Evolutionary conservation across 441 rosid species (phyloP).

Genomic region (Gossypium gossypioides): DNA sequence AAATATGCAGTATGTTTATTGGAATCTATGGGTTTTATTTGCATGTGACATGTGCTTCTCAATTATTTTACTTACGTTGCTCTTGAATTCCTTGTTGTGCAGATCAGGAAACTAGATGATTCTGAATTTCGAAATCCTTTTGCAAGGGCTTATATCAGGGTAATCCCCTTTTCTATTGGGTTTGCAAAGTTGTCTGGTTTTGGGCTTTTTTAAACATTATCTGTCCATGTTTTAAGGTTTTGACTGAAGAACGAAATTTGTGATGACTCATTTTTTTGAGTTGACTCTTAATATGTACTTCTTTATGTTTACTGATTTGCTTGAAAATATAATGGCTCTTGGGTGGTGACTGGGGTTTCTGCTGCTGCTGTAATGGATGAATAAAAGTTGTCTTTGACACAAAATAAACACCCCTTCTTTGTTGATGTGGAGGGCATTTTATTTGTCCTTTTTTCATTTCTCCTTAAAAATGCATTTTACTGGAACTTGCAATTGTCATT

Average conservation of each 20-base stretch:
- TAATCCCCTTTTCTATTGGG: neutral
- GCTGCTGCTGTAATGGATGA: neutral
- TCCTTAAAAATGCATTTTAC: neutral
- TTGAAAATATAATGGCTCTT: neutral
- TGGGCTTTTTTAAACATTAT: neutral
- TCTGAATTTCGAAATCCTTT: constrained; percentile 13
- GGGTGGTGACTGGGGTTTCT: neutral
- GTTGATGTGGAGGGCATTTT: neutral
- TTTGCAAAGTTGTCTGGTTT: neutral
- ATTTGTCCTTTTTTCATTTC: neutral
- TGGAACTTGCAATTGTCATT: neutral
- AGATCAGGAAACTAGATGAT: constrained; percentile 15
- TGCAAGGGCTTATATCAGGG: constrained; percentile 10
- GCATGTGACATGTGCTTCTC: neutral
- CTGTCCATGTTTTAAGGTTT: neutral
- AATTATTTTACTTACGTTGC: neutral
- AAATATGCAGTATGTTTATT: constrained; percentile 7
- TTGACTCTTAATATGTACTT: neutral
- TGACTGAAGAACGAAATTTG: neutral
- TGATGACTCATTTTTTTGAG: neutral
- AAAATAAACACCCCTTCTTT: neutral
- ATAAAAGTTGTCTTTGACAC: neutral
- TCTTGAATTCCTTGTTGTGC: neutral
- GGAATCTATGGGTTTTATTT: neutral
- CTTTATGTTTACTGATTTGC: too few species aligned